phyloP scores from a whole-genome alignment of 345 rosid species.

The Murraya paniculata region DNA sequence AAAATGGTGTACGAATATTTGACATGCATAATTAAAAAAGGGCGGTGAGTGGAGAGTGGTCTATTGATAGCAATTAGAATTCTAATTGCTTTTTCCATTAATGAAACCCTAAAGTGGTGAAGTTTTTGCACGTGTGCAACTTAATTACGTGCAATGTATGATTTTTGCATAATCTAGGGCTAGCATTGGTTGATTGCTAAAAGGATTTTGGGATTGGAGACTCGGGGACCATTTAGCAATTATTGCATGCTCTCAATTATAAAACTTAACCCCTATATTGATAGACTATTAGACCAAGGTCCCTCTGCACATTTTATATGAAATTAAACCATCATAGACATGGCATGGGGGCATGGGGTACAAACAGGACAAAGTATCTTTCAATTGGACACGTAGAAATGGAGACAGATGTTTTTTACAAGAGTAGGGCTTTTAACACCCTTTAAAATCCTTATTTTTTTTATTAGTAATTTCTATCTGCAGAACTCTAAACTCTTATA shows the following conservation, averaged over 20 bases:
- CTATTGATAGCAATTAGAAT: background rate
- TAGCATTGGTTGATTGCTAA: conserved; percentile 16
- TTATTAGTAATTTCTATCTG: too few relatives aligned
- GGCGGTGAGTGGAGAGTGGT: conserved; percentile 7
- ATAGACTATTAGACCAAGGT: background rate
- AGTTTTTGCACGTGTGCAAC: conserved; percentile 37
- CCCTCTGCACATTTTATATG: background rate
- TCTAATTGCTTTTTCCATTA: background rate
- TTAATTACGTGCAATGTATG: conserved; percentile 24
- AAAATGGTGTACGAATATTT: background rate
- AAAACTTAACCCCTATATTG: conserved; percentile 19
- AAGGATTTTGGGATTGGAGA: conserved; percentile 34
- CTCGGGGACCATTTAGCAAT: conserved; percentile 37
- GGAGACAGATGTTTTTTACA: too few relatives aligned
- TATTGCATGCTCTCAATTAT: conserved; percentile 28
- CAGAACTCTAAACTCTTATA: too few relatives aligned
- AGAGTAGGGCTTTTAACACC: too few relatives aligned
- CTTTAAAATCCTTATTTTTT: too few relatives aligned
- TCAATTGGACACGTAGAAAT: background rate
- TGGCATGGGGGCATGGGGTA: too few relatives aligned
- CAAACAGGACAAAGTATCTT: background rate
- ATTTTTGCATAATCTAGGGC: conserved; percentile 23
- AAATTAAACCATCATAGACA: background rate
- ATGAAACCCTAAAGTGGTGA: conserved; percentile 15
- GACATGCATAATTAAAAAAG: background rate